These are phyloP conservation scores for Chenopodium album DNA, from an alignment of 148 eudicot species.

Conservation along the genomic window DNA sequence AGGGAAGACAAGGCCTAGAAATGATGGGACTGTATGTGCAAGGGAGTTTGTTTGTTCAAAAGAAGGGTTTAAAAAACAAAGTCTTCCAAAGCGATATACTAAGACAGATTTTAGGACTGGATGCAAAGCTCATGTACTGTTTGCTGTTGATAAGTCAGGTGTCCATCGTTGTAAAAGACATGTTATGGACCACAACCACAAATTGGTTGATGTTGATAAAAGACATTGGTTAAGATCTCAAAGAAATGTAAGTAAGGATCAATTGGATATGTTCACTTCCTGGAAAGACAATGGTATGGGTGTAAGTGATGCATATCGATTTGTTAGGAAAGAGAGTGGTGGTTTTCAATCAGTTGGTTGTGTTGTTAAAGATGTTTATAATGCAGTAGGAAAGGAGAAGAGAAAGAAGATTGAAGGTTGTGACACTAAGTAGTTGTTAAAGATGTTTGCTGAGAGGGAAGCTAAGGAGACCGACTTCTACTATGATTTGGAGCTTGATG, in stretches of 20 bases:
- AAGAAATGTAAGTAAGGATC: not conserved
- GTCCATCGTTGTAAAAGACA: not conserved
- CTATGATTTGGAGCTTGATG: conserved; percentile 3
- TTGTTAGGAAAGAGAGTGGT: not conserved
- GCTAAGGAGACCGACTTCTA: not conserved
- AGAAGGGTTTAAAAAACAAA: not conserved
- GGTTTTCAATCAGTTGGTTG: not conserved
- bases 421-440: not conserved
- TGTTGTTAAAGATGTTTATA: not conserved
- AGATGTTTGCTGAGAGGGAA: not conserved
- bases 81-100: not conserved
- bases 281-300: not conserved
- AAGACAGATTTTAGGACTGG: not conserved
- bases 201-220: not conserved
- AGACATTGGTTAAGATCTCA: not conserved
- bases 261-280: not conserved
- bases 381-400: not conserved
- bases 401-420: not conserved
- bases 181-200: not conserved
- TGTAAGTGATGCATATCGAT: not conserved
- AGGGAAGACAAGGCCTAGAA: not conserved
- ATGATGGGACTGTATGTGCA: not conserved
- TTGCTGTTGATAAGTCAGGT: not conserved
- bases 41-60: not conserved
- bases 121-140: not conserved